These are phyloP conservation scores for Calonectria henricotiae DNA, from an alignment of 2,329 filamentous ascomycete species.

Conservation along the genomic window DNA sequence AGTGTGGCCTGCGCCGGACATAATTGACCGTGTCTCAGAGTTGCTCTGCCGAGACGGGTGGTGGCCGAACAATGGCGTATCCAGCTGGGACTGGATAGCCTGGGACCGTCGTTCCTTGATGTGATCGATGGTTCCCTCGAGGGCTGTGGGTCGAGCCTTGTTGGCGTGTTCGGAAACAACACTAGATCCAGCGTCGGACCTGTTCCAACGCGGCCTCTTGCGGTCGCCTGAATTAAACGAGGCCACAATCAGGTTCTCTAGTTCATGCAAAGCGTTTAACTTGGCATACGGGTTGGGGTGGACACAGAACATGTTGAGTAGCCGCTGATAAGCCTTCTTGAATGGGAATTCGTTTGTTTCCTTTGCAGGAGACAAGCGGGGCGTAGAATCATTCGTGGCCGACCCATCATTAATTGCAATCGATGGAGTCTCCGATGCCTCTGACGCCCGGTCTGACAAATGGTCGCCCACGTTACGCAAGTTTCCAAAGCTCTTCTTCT, in stretches of 20 bases:
- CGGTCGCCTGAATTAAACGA: slow-evolving; percentile 68
- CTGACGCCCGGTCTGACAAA: slow-evolving; percentile 56
- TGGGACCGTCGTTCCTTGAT: slow-evolving; percentile 79
- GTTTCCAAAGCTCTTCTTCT: slow-evolving; percentile 80
- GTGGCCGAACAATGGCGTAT: slow-evolving; percentile 54
- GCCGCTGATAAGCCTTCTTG: slow-evolving; percentile 82
- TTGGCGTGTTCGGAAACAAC: slow-evolving; percentile 55
- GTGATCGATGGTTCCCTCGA: slow-evolving; percentile 80
- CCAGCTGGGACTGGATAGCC: slow-evolving; percentile 55
- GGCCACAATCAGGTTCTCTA: slow-evolving; percentile 86
- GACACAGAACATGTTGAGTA: slow-evolving; percentile 89
- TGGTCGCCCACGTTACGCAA: slow-evolving; percentile 69
- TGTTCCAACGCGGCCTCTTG: slow-evolving; percentile 57
- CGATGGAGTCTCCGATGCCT: slow-evolving; percentile 59
- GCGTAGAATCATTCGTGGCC: slow-evolving; percentile 50
- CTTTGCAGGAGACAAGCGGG: slow-evolving; percentile 46
- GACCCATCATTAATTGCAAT: slow-evolving; percentile 63
- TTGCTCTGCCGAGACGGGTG: slow-evolving; percentile 61
- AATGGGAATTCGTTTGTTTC: slow-evolving; percentile 80
- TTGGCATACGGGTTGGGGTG: slow-evolving; percentile 92
- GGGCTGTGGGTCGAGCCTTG: slow-evolving; percentile 61
- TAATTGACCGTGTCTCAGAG: slow-evolving; percentile 66
- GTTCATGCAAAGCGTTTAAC: slow-evolving; percentile 85
- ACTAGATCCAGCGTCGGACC: slow-evolving; percentile 59
- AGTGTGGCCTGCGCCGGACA: slow-evolving; percentile 70